These are phyloP conservation scores for Sodiomyces alkalinus DNA, from an alignment of 2,329 filamentous ascomycete species.

Conservation along the genomic window DNA sequence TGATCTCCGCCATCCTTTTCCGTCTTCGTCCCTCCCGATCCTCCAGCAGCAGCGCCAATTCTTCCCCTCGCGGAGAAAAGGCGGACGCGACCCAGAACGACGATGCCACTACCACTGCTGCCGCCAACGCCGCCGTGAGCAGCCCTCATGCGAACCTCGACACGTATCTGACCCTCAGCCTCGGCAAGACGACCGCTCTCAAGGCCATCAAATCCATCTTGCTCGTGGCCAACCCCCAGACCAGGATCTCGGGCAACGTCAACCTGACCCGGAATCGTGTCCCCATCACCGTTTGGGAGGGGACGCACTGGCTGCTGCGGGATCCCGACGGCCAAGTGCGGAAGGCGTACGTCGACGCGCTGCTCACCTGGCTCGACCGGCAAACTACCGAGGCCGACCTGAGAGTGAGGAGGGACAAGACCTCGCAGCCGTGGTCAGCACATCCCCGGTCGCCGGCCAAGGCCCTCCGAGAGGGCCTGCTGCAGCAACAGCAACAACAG, in stretches of 20 bases:
- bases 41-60: conserved; percentile 20
- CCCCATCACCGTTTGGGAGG: conserved; percentile 78
- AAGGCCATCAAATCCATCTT: conserved; percentile 72
- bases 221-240: conserved; percentile 59
- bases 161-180: conserved; percentile 34
- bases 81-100: conserved; percentile 17
- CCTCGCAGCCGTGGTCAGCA: conserved; percentile 20
- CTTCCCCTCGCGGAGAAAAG: conserved; percentile 32
- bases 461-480: conserved; percentile 19
- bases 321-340: conserved; percentile 67
- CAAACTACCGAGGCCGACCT: conserved; percentile 58
- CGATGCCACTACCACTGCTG: too few relatives aligned
- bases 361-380: conserved; percentile 72
- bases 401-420: conserved; percentile 41
- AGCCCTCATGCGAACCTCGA: conserved; percentile 28
- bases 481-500: too few relatives aligned
- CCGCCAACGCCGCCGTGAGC: too few relatives aligned
- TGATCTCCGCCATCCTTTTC: conserved; percentile 67
- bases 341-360: conserved; percentile 69
- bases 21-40: conserved; percentile 54
- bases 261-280: conserved; percentile 60
- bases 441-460: conserved; percentile 28
- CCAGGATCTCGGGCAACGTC: conserved; percentile 40
- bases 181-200: conserved; percentile 50
- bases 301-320: conserved; percentile 83